phyloP scores from a whole-genome alignment of 495 filamentous ascomycete species.

The Penicillium turbatum region DNA sequence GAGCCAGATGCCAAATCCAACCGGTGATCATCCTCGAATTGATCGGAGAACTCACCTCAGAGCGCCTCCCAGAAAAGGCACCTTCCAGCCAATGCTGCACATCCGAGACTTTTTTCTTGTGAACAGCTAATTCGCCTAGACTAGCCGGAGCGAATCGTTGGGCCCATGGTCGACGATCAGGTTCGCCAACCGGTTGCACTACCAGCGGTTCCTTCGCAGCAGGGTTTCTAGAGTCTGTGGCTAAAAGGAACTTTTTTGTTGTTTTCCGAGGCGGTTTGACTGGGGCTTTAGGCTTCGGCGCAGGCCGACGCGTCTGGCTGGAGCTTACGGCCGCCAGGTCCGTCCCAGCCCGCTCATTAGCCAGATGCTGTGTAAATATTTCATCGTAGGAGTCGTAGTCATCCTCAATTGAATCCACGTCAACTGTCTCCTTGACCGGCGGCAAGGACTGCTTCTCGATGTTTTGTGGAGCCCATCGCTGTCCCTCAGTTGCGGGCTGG shows the following conservation, averaged over 20 bases:
- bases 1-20: neutral
- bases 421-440: conserved; percentile 17
- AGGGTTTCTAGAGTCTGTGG: conserved; percentile 1
- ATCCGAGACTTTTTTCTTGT: conserved; percentile 88
- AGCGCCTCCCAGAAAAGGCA: conserved; percentile 56
- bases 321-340: conserved; percentile 1
- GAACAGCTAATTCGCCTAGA: conserved; percentile 81
- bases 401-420: conserved; percentile 49
- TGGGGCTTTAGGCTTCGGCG: conserved; percentile 6
- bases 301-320: conserved; percentile 6
- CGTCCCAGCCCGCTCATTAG: neutral
- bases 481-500: conserved; percentile 22
- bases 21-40: neutral
- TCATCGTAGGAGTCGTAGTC: conserved; percentile 49
- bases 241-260: conserved; percentile 28
- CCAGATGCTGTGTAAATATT: conserved; percentile 30
- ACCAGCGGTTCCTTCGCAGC: neutral
- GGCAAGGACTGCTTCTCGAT: conserved; percentile 18
- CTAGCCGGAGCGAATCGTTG: conserved; percentile 71
- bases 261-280: conserved; percentile 6
- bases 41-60: conserved; percentile 14
- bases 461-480: conserved; percentile 33
- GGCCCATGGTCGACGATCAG: conserved; percentile 64
- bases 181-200: neutral
- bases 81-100: conserved; percentile 76